Evolutionary conservation across 2,329 filamentous ascomycete species (phyloP), one percentile per base, ranked within the genome.

Genomic region (Penicillium griseofulvum): DNA sequence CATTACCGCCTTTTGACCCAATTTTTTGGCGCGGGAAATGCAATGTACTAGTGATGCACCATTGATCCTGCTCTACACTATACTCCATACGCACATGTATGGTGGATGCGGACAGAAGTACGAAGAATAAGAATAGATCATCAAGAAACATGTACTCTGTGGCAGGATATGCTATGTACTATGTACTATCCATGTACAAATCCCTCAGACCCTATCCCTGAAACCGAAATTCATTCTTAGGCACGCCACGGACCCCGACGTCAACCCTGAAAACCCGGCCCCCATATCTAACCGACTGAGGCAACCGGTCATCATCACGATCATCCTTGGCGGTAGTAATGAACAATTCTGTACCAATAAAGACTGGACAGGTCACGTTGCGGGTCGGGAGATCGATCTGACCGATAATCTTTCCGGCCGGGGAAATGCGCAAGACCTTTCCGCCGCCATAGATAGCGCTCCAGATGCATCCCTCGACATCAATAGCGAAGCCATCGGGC

Each of bases 401-500:
- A 7, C 89, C 91, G 5, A 92, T 79, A 29, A 96, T 74, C 65
- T 86, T 77, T 3, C 90, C 91, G 48, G 81, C 73, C 5, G 86
- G 83, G 45, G 82, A 84, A 67, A 96, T 87, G 70, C 88, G 85
- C 61, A 96, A 76, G 24, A 96, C 89, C 57, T 85, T 83, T 56
- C 83, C 79, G 59, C 88, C 89, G 51, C 91, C 91, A 69, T 90
- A 94, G n/a, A 94, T 80, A 8, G 90, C 89, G 58, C 89, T 87
- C 92, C 93, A 97, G 66, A 96, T 81, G 76, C 88, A 87, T n/a
- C 91, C 91, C 52, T 95, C 85, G 41, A 81, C 83, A 68, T 97
- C 92, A 66, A 95, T 83, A 59, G 87, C 87, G 74, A 93, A 92
- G 2, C 92, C 92, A 73, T 97, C 92, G 1, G 91, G 91, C 59